A percentile compares a stretch with the other conserved stretches of the same genome.
Conservation (phyloP, 2,329 filamentous ascomycete genomes). For the Rutstroemia sp. region DNA sequence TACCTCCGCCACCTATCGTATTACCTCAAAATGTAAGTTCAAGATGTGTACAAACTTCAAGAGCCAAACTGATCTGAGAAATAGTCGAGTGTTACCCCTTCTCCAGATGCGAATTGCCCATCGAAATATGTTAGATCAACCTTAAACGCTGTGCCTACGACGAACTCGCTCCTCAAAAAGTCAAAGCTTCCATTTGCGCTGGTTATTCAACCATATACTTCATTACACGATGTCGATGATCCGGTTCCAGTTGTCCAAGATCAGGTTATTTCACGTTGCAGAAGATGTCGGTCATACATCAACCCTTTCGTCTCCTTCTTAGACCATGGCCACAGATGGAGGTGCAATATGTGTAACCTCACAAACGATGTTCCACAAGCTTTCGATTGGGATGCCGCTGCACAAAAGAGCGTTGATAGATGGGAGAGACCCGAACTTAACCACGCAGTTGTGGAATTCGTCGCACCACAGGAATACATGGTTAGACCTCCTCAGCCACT, state of each 20-base stretch:
- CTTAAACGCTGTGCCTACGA: slow-evolving; percentile 87
- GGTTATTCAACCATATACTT: slow-evolving; percentile 90
- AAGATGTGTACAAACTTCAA: background rate
- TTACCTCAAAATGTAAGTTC: slow-evolving; percentile 80
- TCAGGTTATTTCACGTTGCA: slow-evolving; percentile 93
- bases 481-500: slow-evolving; percentile 92
- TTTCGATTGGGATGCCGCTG: slow-evolving; percentile 93
- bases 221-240: slow-evolving; percentile 89
- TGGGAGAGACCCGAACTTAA: slow-evolving; percentile 92
- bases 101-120: slow-evolving; percentile 83
- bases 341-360: slow-evolving; percentile 99
- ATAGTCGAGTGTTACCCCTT: slow-evolving; percentile 84
- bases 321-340: slow-evolving; percentile 95
- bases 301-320: slow-evolving; percentile 96
- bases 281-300: slow-evolving; percentile 94
- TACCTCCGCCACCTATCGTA: slow-evolving; percentile 84
- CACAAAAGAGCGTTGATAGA: slow-evolving; percentile 85
- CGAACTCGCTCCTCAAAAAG: slow-evolving; percentile 89
- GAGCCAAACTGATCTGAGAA: slow-evolving; percentile 33
- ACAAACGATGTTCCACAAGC: slow-evolving; percentile 99
- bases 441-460: slow-evolving; percentile 93
- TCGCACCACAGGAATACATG: slow-evolving; percentile 99
- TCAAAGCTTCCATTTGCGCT: slow-evolving; percentile 92
- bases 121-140: slow-evolving; percentile 94
- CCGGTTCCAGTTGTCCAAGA: slow-evolving; percentile 87